Evolutionary conservation across 2,329 filamentous ascomycete species (phyloP), one percentile per base, ranked within the genome.

Genomic region (Diaporthe ilicicola): DNA sequence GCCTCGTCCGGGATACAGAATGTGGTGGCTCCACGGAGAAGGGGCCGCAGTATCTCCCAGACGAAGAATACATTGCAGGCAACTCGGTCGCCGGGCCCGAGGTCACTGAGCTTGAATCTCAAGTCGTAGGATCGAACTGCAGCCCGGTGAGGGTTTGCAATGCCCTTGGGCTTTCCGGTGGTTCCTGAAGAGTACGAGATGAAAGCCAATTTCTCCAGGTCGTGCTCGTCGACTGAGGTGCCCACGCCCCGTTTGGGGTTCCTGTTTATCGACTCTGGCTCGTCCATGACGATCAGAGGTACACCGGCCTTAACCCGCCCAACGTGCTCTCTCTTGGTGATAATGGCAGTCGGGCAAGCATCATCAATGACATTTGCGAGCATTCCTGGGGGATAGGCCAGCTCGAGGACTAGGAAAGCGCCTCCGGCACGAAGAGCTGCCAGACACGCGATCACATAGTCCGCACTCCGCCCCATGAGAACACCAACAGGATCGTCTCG

Each of bases 11-110:
- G 92, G 19, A 95, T 89, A 4, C 91, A 88, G 27, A 94, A 88
- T 5, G 93, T 91, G 0, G 93, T 94, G 3, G 92, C 93, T 75
- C 93, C 93, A 68, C 93, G 88, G 68, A 95, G 79, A 54, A 95
- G 84, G 10, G 93, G 93, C 6, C 93, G 91, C 68, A 95, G 80
- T 70, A 95, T 94, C 79, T 95, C 93, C 93, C 93, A 95, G 56
- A 95, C 87, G 78, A 95, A 95, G 80, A 95, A 95, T 71, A 95
- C 93, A 83, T 95, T 95, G 82, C 93, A 95, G n/a, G 93, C 93
- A 13, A 95, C 92, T 8, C 93, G 88, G 75, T 94, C 93, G 19
- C 92, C 92, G 0, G 90, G 91, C 22, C 86, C 81, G 3, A 94
- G 83, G 78, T 95, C 91, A 74, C 90, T 92, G 61, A 95, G 80